phyloP scores from a whole-genome alignment of 805 yeast species.

The Sugiyamaella smithiae region DNA sequence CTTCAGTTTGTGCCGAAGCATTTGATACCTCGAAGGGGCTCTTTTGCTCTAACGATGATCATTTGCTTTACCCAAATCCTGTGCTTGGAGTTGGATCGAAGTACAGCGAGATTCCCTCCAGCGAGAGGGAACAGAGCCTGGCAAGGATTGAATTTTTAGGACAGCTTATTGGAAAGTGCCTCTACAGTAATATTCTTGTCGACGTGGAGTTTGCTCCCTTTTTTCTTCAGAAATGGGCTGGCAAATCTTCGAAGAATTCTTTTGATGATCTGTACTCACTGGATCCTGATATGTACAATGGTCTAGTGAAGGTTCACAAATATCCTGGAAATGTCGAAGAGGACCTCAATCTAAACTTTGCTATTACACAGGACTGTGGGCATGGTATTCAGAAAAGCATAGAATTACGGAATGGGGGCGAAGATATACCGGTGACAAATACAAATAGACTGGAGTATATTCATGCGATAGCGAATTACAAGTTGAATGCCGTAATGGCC shows the following conservation, averaged over 20 bases:
- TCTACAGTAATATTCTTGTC: constrained; percentile 76
- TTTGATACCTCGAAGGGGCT: constrained; percentile 45
- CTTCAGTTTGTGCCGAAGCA: constrained; percentile 66
- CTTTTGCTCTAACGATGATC: constrained; percentile 46
- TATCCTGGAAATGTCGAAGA: constrained; percentile 54
- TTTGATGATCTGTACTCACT: constrained; percentile 75
- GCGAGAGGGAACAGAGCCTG: constrained; percentile 25
- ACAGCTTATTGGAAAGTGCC: constrained; percentile 79
- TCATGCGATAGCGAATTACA: constrained; percentile 73
- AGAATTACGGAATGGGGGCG: constrained; percentile 63
- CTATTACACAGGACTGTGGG: constrained; percentile 51
- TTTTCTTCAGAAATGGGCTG: constrained; percentile 69
- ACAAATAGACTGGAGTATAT: constrained; percentile 69
- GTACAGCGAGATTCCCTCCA: constrained; percentile 9
- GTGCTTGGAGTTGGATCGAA: constrained; percentile 39
- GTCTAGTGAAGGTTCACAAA: constrained; percentile 57
- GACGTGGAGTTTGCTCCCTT: constrained; percentile 85
- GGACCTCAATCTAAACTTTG: constrained; percentile 62
- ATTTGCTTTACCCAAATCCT: constrained; percentile 75
- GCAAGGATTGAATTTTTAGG: constrained; percentile 64
- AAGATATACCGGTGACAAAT: constrained; percentile 51
- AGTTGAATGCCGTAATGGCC: constrained; percentile 61
- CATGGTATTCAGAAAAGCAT: constrained; percentile 35
- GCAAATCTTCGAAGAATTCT: constrained; percentile 43
- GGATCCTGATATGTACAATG: constrained; percentile 65